Base-by-base conservation (phyloP, 108 stramenopile genomes). In the Cylindrotheca closterium region DNA sequence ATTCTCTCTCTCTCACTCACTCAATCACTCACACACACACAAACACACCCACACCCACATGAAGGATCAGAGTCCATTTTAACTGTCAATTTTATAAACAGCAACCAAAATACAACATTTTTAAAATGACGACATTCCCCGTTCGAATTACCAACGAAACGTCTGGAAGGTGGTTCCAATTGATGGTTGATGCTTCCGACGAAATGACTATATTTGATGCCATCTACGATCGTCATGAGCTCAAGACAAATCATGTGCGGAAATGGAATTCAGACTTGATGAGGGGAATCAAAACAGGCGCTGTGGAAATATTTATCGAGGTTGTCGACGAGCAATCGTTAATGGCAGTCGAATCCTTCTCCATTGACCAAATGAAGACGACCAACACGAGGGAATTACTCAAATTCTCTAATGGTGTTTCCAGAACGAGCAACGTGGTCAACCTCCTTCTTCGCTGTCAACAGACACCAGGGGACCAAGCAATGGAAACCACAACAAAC, bases 351-450 rank as follows among this genome's bases (percentile, higher is more conserved):
- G 49, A 62, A 31, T 34, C 52, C 5, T 73, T 53, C 48, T 51
- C 71, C 12, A 65, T 73, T 21, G 71, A 65, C n/a, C 63, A 73
- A 46, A 28, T 73, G 49, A 73, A 73, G 46, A 8, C 27, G 42
- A 65, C 63, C 2, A 59, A 23, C 21, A 73, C 63, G 4, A 54
- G 55, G 30, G 28, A 58, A 46, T 50, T 73, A 3, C 63, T 58
- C 31, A 28, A 59, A 24, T 55, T 65, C 15, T 52, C 63, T 45
- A 31, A 37, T 2, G 53, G 54, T 4, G 33, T 51, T 23, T n/a
- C n/a, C n/a, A n/a, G n/a, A n/a, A n/a, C n/a, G n/a, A 31, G 52
- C 37, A 30, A 60, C 37, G 28, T 64, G 2, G 33, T 73, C 33
- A 73, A 64, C 19, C 27, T 73, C 4, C 30, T 55, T 1, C 31